Evolutionary conservation across 805 yeast species (phyloP), one percentile per base, ranked within the genome.

Genomic region (Pichia rugopelliculosa): DNA sequence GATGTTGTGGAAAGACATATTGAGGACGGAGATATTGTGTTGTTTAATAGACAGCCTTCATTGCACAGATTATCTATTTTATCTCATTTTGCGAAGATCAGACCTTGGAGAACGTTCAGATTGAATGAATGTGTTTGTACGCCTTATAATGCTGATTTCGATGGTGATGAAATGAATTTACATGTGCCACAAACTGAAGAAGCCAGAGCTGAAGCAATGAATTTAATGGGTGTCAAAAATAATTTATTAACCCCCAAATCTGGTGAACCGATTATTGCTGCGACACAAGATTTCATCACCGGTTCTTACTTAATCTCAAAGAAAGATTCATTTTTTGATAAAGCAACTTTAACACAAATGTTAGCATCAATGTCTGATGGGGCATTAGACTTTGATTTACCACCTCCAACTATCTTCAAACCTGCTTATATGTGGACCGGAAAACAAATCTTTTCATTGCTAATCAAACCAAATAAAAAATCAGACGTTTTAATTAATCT

Each of bases 181-280:
- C 99, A 93, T 64, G 99, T 93, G 41, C 99, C 99, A 1, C 99
- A 93, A 67, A 93, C 98, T 1, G 98, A 93, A 68, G 99, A 93
- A 67, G 98, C 99, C 1, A 74, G 99, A 55, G 96, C 98, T 0
- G 99, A 93, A 67, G 99, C 99, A n/a, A 88, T 91, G 67, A 87
- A 86, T 60, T 74, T 93, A 61, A 93, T 93, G 99, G 99, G 98
- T 46, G 99, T 93, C 38, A 93, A 93, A 59, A 86, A 90, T 62
- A 93, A 93, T 63, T 72, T 93, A 53, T 75, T 93, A 56, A 93
- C 99, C 1, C 99, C 99, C 10, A 87, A 90, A 61, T 87, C 96
- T 27, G 99, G 99, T 58, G 99, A 95, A 61, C 99, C 99, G 0
- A 93, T 93, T 58, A 93, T 93, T 75, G 99, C 99, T 0, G 99